Base-by-base conservation (phyloP, 1,284 basidiomycete genomes). In the Exsudoporus floridanus region DNA sequence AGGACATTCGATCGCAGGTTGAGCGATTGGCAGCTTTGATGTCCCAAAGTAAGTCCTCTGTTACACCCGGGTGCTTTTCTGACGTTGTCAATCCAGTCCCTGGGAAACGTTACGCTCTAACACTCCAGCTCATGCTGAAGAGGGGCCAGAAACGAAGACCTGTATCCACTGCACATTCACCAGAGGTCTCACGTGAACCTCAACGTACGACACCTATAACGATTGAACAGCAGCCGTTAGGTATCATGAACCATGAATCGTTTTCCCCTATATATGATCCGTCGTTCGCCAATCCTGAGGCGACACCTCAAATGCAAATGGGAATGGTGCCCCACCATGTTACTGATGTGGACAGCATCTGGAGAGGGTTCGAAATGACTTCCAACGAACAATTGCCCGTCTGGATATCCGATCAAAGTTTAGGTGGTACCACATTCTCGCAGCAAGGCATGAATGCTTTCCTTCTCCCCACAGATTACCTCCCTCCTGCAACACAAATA, bases 31-130 rank as follows among this genome's bases (percentile, higher is more conserved):
- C 88, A 0, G 74, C 73, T 39, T 75, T 94, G 9, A 81, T 94
- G 72, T 80, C 86, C 1, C 82, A 88, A 71, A 86, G 93, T 93
- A 66, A 63, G 75, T 64, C 19, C 70, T 61, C 34, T 18, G 12
- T 50, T 30, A 18, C 21, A 12, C 49, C 18, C 21, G 48, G 54
- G 40, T 56, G 16, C 43, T 46, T 54, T 14, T 45, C 55, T 59
- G 44, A 63, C 42, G 34, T 30, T 18, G 14, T 50, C 52, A 21
- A 50, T 50, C 4, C 62, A 92, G 92, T 94, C 56, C 92, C 93
- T 18, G 92, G 91, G 14, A 91, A 90, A 60, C 83, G 93, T 50
- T 96, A 95, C 62, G 92, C 92, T 12, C 72, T 92, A 46, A 94
- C 91, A 2, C 76, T 96, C 18, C 88, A 92, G 57, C 73, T 94